Evolutionary conservation across 1,139 yeast species (phyloP).

Genomic region (Sugiyamaella castrensis): DNA sequence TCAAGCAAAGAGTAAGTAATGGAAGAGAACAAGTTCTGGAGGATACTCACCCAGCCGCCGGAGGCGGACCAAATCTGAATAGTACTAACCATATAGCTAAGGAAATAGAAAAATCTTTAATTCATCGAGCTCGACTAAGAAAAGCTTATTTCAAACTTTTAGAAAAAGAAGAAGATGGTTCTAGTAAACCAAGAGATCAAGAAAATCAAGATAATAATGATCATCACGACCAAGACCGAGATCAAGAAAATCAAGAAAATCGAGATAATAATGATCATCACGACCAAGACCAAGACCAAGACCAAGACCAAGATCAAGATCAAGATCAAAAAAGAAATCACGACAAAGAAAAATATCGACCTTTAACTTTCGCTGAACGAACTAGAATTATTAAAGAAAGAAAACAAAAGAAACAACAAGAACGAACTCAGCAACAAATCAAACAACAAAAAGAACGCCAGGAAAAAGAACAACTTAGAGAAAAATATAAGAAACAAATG

Average conservation of each 20-base stretch:
- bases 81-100: constrained; percentile 14
- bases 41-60: too few relatives aligned
- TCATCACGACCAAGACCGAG: constrained; percentile 47
- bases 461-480: constrained; percentile 40
- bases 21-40: neutral
- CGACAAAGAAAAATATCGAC: constrained; percentile 33
- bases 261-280: constrained; percentile 25
- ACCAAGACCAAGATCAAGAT: constrained; percentile 37
- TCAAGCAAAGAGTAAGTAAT: constrained; percentile 20
- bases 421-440: constrained; percentile 26
- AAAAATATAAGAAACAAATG: constrained; percentile 47
- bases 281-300: constrained; percentile 41
- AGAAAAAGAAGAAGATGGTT: constrained; percentile 51
- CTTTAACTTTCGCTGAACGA: constrained; percentile 32
- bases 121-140: constrained; percentile 79
- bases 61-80: too few relatives aligned
- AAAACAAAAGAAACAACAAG: constrained; percentile 24
- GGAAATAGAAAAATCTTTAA: constrained; percentile 73
- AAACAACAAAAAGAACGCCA: constrained; percentile 32
- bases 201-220: constrained; percentile 29
- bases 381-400: constrained; percentile 36
- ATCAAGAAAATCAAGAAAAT: constrained; percentile 33
- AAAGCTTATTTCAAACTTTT: constrained; percentile 77
- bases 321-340: constrained; percentile 39
- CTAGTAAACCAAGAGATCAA: constrained; percentile 28